Evolutionary conservation across 2,329 filamentous ascomycete genomes (phyloP).

Genomic region (Fusarium succisae): DNA sequence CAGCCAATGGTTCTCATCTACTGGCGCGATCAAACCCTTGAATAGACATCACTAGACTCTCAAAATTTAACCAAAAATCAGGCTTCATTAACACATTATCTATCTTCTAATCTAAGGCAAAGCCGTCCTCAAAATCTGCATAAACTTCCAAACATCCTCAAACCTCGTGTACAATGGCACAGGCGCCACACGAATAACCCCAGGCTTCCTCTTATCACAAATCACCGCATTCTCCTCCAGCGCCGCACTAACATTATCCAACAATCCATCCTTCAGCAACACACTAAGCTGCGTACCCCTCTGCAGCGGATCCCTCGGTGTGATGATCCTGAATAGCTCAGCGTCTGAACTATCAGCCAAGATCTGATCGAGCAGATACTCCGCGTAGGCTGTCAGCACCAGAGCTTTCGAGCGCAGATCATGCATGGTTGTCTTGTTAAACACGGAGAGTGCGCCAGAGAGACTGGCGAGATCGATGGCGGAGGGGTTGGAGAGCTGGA

Average conservation of each 20-base stretch:
- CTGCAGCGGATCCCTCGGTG: conserved; percentile 72
- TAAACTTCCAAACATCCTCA: conserved; percentile 69
- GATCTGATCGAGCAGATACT: conserved; percentile 67
- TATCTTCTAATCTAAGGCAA: conserved; percentile 35
- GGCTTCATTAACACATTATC: conserved; percentile 18
- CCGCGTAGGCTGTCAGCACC: conserved; percentile 78
- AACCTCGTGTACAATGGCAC: conserved; percentile 87
- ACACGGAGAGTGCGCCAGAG: conserved; percentile 76
- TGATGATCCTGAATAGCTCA: conserved; percentile 69
- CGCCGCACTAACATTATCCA: conserved; percentile 72
- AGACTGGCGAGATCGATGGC: conserved; percentile 82
- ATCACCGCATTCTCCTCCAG: conserved; percentile 77
- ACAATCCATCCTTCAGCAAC: conserved; percentile 70
- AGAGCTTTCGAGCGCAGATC: conserved; percentile 76
- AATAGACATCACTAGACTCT: background rate
- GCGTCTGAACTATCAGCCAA: conserved; percentile 44
- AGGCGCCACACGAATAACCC: conserved; percentile 85
- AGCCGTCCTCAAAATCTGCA: conserved; percentile 52
- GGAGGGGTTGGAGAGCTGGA: conserved; percentile 84
- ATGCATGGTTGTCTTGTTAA: conserved; percentile 75
- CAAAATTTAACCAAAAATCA: background rate
- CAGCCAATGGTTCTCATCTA: background rate
- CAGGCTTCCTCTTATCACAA: conserved; percentile 84
- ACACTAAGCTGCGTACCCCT: conserved; percentile 84
- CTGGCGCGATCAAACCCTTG: too few species aligned